phyloP scores from a whole-genome alignment of 1,139 yeast genomes.

The Diutina scorzettiae region DNA sequence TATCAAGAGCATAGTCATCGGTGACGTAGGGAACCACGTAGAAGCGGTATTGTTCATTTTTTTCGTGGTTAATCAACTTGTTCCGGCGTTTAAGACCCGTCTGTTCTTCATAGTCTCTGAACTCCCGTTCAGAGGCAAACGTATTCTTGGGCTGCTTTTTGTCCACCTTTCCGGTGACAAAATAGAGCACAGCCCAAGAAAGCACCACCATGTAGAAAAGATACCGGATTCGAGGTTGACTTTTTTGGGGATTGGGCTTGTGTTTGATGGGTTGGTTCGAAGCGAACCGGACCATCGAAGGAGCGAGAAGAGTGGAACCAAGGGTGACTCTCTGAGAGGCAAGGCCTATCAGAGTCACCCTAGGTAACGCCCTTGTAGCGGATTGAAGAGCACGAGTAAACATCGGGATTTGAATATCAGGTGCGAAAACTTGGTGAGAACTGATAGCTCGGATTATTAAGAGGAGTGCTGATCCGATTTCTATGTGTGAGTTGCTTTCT shows the following conservation, averaged over 20 bases:
- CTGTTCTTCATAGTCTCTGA: constrained; percentile 34
- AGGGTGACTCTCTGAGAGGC: no score
- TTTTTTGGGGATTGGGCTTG: not conserved
- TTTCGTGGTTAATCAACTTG: constrained; percentile 24
- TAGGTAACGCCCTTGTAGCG: no score
- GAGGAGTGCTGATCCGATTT: no score
- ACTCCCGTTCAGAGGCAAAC: constrained; percentile 49
- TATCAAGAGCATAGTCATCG: constrained; percentile 13
- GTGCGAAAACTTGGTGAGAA: no score
- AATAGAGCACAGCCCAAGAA: constrained; percentile 41
- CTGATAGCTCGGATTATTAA: no score
- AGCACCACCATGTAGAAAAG: constrained; percentile 37
- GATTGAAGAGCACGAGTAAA: no score
- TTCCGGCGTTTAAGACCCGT: constrained; percentile 45
- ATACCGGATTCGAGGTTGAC: constrained; percentile 32
- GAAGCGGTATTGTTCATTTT: constrained; percentile 23
- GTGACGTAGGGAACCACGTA: constrained; percentile 32
- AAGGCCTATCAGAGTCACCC: no score
- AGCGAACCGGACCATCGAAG: not conserved
- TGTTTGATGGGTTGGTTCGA: not conserved
- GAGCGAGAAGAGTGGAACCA: no score
- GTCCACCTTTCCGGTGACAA: constrained; percentile 39
- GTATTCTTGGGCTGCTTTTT: constrained; percentile 36
- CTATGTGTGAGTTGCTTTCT: no score
- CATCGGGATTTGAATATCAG: no score